These are phyloP conservation scores for Mycena vitilis DNA, from an alignment of 768 basidiomycete species.

Conservation along the genomic window DNA sequence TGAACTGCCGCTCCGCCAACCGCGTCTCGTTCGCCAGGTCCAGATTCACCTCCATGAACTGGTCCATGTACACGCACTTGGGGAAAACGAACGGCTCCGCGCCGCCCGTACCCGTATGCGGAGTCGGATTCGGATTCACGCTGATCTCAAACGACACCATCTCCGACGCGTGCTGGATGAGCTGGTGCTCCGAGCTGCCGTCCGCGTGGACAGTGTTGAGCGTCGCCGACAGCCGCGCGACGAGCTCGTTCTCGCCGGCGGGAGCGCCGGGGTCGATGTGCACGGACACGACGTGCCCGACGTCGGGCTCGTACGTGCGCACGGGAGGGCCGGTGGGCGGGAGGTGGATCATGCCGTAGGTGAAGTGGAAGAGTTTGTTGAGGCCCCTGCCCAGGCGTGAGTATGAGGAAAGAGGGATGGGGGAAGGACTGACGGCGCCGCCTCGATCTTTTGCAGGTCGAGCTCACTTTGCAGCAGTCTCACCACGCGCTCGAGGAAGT, in stretches of 20 bases:
- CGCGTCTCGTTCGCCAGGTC: conserved; percentile 55
- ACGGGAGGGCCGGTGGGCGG: conserved; percentile 37
- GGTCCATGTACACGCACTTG: conserved; percentile 75
- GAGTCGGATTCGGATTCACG: background rate
- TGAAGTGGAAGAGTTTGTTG: conserved; percentile 28
- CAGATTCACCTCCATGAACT: conserved; percentile 72
- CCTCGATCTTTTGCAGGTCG: conserved; percentile 49
- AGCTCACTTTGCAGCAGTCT: conserved; percentile 58
- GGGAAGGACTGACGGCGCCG: conserved; percentile 47
- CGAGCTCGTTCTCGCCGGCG: conserved; percentile 62
- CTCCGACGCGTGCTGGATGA: conserved; percentile 73
- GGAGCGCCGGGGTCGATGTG: conserved; percentile 51
- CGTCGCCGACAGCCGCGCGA: conserved; percentile 63
- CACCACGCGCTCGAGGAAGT: conserved; percentile 59
- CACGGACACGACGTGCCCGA: conserved; percentile 64
- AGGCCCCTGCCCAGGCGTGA: background rate
- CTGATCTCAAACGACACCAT: conserved; percentile 68
- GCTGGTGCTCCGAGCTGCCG: conserved; percentile 56
- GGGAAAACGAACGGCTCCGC: conserved; percentile 68
- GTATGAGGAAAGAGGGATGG: background rate
- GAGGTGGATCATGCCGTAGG: conserved; percentile 41
- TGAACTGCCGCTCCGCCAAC: conserved; percentile 51
- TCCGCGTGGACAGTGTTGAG: conserved; percentile 48
- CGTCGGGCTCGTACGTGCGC: conserved; percentile 38
- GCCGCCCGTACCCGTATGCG: conserved; percentile 1